Evolutionary conservation across 225 moss, liverwort and hornwort species (phyloP).

Genomic region (Physcomitrellopsis africana): DNA sequence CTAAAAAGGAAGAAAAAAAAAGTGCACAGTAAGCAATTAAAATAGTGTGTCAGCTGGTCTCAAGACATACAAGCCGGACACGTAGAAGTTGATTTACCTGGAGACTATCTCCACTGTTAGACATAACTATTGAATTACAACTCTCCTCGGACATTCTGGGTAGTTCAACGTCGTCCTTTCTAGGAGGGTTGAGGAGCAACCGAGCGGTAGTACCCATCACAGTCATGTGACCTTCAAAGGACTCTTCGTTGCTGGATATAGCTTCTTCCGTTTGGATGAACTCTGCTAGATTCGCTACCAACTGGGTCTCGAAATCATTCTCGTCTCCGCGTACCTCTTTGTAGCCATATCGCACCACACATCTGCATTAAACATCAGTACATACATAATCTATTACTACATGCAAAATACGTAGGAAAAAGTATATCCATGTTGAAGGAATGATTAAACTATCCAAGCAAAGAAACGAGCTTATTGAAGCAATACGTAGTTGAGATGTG

Average conservation of each 20-base stretch:
- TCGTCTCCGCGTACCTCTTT: conserved; percentile 42
- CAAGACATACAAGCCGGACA: too few relatives aligned
- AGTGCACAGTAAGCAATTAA: too few relatives aligned
- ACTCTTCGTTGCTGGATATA: conserved; percentile 57
- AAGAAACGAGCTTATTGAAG: too few relatives aligned
- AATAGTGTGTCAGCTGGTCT: too few relatives aligned
- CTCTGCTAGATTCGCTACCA: conserved; percentile 64
- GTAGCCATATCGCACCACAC: conserved; percentile 57
- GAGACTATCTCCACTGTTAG: conserved; percentile 14
- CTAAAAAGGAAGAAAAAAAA: too few relatives aligned
- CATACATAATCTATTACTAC: neutral
- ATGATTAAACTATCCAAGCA: too few relatives aligned
- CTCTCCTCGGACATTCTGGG: conserved; percentile 19
- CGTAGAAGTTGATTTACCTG: neutral
- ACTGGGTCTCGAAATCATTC: conserved; percentile 48
- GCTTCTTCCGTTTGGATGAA: conserved; percentile 67
- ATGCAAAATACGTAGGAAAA: neutral
- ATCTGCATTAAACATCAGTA: conserved; percentile 25
- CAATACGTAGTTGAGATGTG: neutral
- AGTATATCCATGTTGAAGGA: neutral
- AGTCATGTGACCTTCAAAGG: conserved; percentile 46
- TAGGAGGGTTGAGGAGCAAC: conserved; percentile 22
- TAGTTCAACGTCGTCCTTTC: conserved; percentile 10
- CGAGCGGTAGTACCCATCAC: conserved; percentile 45
- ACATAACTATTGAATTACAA: conserved; percentile 28